Evolutionary conservation across 768 basidiomycete species (phyloP).

Genomic region (Hygrophoropsis aurantiaca): DNA sequence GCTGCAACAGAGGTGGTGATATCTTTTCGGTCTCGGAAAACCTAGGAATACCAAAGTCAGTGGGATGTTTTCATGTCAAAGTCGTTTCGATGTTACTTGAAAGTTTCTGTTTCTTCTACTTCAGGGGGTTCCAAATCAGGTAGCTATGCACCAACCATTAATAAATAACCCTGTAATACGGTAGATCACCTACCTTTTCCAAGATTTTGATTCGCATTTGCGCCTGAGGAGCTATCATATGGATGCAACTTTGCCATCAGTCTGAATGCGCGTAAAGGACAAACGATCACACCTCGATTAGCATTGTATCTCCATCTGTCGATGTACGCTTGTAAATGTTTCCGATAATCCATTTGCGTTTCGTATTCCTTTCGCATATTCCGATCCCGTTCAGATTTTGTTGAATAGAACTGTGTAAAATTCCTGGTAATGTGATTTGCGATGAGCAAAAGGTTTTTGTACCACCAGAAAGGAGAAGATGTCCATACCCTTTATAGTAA

Average conservation of each 20-base stretch:
- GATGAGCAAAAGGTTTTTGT: neutral
- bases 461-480: too few relatives aligned
- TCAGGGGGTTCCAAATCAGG: slow-evolving; percentile 94
- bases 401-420: slow-evolving; percentile 98
- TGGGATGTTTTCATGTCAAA: neutral
- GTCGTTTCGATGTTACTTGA: slow-evolving; percentile 56
- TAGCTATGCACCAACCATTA: slow-evolving; percentile 44
- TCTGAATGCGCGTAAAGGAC: neutral
- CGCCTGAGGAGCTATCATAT: slow-evolving; percentile 75
- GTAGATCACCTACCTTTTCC: slow-evolving; percentile 55
- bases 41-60: slow-evolving; percentile 34
- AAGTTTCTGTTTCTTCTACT: slow-evolving; percentile 87
- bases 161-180: neutral
- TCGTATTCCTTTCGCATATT: slow-evolving; percentile 96
- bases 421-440: slow-evolving; percentile 50
- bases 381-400: slow-evolving; percentile 91
- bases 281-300: slow-evolving; percentile 63
- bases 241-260: slow-evolving; percentile 2
- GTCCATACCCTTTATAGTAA: slow-evolving; percentile 91
- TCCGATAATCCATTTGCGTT: slow-evolving; percentile 91
- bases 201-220: slow-evolving; percentile 75
- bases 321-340: slow-evolving; percentile 96
- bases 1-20: slow-evolving; percentile 91
- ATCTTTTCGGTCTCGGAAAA: slow-evolving; percentile 98
- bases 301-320: slow-evolving; percentile 98